Conservation (phyloP, 768 basidiomycete species). For the Clathrus columnatus region DNA sequence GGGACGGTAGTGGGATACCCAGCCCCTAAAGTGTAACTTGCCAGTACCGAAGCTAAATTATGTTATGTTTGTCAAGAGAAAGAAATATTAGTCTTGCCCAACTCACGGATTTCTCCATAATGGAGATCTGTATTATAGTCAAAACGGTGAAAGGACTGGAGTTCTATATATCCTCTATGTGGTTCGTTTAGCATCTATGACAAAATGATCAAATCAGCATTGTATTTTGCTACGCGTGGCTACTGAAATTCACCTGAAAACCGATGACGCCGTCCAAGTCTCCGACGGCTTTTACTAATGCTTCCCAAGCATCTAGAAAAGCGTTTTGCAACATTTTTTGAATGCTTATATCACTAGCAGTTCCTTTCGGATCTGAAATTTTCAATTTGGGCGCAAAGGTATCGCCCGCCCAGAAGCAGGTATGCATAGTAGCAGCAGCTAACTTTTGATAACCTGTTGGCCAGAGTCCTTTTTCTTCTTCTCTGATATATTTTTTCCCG, state of each 20-base stretch:
- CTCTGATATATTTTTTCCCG: slow-evolving; percentile 57
- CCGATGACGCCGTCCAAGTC: slow-evolving; percentile 76
- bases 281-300: slow-evolving; percentile 57
- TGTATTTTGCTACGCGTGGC: background rate
- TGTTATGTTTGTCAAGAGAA: too few species aligned
- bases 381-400: slow-evolving; percentile 71
- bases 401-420: slow-evolving; percentile 90
- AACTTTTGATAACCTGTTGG: slow-evolving; percentile 92
- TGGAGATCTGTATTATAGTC: slow-evolving; percentile 96
- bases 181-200: slow-evolving; percentile 87
- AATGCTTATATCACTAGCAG: slow-evolving; percentile 48
- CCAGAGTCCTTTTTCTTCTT: slow-evolving; percentile 81
- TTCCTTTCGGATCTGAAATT: slow-evolving; percentile 34
- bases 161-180: slow-evolving; percentile 83
- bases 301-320: slow-evolving; percentile 70
- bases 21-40: slow-evolving; percentile 88
- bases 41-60: slow-evolving; percentile 75
- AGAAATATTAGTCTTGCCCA: background rate
- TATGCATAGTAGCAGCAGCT: slow-evolving; percentile 89
- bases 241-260: slow-evolving; percentile 57
- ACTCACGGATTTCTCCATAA: slow-evolving; percentile 66
- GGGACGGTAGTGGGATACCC: slow-evolving; percentile 77
- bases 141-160: slow-evolving; percentile 74
- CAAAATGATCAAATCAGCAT: background rate
- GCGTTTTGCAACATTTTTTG: slow-evolving; percentile 78